Evolutionary conservation across 177 flowering plant genomes (phyloP).

Genomic region (Vitis hybrid): DNA sequence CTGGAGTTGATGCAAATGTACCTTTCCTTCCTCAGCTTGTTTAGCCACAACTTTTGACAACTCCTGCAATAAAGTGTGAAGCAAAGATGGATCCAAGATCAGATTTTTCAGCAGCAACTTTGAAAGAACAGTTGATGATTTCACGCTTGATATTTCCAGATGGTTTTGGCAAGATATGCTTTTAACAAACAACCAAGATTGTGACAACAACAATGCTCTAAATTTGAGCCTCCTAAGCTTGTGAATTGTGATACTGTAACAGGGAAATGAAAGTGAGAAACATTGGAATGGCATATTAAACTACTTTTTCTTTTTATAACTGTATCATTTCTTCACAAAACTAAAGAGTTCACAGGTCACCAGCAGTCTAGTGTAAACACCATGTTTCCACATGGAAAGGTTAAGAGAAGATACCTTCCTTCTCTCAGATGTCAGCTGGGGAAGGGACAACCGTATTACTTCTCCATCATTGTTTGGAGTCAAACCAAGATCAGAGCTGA

Average conservation of each 20-base stretch:
- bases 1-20: conserved; percentile 20
- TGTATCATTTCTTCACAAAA: too few relatives aligned
- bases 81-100: neutral
- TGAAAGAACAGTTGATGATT: too few relatives aligned
- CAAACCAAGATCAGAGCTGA: conserved; percentile 73
- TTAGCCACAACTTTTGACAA: conserved; percentile 77
- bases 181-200: neutral
- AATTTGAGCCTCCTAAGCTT: too few relatives aligned
- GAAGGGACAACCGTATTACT: conserved; percentile 73
- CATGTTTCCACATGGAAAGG: neutral
- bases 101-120: too few relatives aligned
- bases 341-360: too few relatives aligned
- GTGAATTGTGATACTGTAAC: too few relatives aligned
- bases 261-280: too few relatives aligned
- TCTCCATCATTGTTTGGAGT: conserved; percentile 95
- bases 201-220: too few relatives aligned
- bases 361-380: neutral
- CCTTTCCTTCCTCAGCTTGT: conserved; percentile 96
- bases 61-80: conserved; percentile 49
- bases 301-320: too few relatives aligned
- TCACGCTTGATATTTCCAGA: too few relatives aligned
- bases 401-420: conserved; percentile 62
- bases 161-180: neutral
- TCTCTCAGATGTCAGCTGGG: conserved; percentile 91
- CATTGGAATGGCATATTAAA: too few relatives aligned